These are phyloP conservation scores for Aotearoamyces nothofagi DNA, from an alignment of 2,329 filamentous ascomycete genomes.

Conservation along the genomic window DNA sequence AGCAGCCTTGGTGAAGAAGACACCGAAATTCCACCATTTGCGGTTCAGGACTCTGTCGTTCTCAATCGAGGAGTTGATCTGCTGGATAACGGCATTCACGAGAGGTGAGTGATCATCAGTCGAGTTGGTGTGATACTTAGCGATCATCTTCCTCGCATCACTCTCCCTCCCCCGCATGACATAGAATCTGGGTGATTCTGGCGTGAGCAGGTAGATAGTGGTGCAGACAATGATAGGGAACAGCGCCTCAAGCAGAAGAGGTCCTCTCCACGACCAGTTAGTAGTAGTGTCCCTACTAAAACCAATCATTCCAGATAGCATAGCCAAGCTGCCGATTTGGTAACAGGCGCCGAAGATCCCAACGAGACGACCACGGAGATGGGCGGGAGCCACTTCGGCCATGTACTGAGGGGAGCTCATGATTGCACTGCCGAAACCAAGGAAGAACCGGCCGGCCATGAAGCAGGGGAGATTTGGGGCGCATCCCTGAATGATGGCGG, in stretches of 20 bases:
- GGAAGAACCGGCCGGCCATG: constrained; percentile 37
- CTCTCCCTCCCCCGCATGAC: constrained; percentile 35
- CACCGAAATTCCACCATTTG: constrained; percentile 28
- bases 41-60: constrained; percentile 18
- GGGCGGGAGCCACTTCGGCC: constrained; percentile 47
- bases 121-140: constrained; percentile 41
- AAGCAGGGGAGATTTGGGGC: constrained; percentile 31
- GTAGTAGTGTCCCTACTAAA: no score
- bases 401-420: constrained; percentile 47
- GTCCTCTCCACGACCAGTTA: constrained; percentile 22
- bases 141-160: constrained; percentile 42
- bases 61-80: no score
- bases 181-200: constrained; percentile 34
- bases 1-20: constrained; percentile 28
- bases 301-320: constrained; percentile 34
- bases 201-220: no score
- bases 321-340: constrained; percentile 37
- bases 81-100: constrained; percentile 39
- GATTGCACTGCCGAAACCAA: constrained; percentile 45
- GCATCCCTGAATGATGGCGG: constrained; percentile 33
- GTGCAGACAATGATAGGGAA: no score
- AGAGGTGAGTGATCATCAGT: constrained; percentile 34
- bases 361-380: constrained; percentile 43
- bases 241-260: background rate
- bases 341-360: constrained; percentile 38